Evolutionary conservation across 805 yeast species (phyloP).

Genomic region (Hagleromyces aurorensis): DNA sequence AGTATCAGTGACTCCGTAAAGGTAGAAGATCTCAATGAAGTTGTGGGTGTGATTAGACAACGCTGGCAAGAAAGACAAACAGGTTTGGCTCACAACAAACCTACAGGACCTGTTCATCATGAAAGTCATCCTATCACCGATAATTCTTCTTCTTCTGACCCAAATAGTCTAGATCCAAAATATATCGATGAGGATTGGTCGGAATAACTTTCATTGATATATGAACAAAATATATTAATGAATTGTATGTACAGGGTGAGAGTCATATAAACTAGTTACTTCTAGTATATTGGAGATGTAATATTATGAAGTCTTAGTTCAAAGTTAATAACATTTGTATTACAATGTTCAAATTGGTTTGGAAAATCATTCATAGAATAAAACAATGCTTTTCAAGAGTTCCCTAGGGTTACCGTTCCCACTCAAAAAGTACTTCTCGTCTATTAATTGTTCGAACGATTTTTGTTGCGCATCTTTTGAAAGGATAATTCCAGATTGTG

Average conservation of each 20-base stretch:
- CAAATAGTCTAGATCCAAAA: conserved; percentile 16
- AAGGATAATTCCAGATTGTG: conserved; percentile 35
- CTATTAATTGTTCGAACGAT: conserved; percentile 32
- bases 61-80: conserved; percentile 55
- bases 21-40: conserved; percentile 60
- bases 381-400: conserved; percentile 33
- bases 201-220: no score
- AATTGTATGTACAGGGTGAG: no score
- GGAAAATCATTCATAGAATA: conserved; percentile 15
- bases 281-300: no score
- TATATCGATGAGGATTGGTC: conserved; percentile 32
- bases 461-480: conserved; percentile 29
- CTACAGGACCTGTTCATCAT: no score
- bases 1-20: conserved; percentile 83
- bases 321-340: no score
- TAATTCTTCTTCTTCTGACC: conserved; percentile 2
- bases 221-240: no score
- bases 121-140: no score
- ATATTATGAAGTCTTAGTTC: no score
- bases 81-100: no score
- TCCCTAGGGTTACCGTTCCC: conserved; percentile 64
- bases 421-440: conserved; percentile 45
- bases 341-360: no score
- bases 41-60: conserved; percentile 47
- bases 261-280: no score